Conservation (phyloP, 768 basidiomycete genomes). For the Artomyces pyxidatus region DNA sequence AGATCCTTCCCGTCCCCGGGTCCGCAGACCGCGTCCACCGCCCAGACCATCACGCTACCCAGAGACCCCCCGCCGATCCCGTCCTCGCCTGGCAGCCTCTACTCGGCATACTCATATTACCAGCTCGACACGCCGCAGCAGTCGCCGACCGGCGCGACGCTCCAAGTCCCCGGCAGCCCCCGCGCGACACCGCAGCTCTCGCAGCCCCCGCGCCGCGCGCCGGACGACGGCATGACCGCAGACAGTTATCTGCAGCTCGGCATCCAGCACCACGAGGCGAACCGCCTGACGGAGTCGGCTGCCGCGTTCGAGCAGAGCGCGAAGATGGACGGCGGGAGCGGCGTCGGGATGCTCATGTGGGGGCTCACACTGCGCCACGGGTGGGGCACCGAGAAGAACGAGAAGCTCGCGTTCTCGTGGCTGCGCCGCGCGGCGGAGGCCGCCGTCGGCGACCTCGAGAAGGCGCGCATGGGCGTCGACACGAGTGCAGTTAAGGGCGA, state of each 20-base stretch:
- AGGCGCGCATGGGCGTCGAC: slow-evolving; percentile 46
- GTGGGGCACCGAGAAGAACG: slow-evolving; percentile 81
- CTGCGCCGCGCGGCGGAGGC: slow-evolving; percentile 72
- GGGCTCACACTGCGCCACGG: slow-evolving; percentile 79
- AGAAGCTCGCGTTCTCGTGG: slow-evolving; percentile 76
- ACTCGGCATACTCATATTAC: slow-evolving; percentile 26
- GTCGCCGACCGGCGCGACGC: slow-evolving; percentile 5
- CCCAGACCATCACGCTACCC: slow-evolving; percentile 2
- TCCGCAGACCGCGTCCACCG: slow-evolving; percentile 10
- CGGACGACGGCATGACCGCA: slow-evolving; percentile 30
- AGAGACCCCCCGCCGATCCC: slow-evolving; percentile 8
- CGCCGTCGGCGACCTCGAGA: slow-evolving; percentile 71
- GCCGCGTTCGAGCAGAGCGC: slow-evolving; percentile 71
- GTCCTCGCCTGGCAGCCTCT: slow-evolving; percentile 17
- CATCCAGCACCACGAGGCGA: slow-evolving; percentile 70
- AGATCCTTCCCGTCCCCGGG: neutral
- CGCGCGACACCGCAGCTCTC: slow-evolving; percentile 3
- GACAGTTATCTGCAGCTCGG: slow-evolving; percentile 70
- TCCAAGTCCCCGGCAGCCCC: slow-evolving; percentile 14
- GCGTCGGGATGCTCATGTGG: slow-evolving; percentile 91
- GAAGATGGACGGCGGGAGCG: slow-evolving; percentile 67
- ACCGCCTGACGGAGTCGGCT: slow-evolving; percentile 61
- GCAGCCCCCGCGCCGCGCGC: neutral
- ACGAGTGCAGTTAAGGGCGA: slow-evolving; percentile 55
- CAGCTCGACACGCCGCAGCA: slow-evolving; percentile 16